Evolutionary conservation across 2,329 filamentous ascomycete species (phyloP).

Genomic region (Neoascochyta sp.): DNA sequence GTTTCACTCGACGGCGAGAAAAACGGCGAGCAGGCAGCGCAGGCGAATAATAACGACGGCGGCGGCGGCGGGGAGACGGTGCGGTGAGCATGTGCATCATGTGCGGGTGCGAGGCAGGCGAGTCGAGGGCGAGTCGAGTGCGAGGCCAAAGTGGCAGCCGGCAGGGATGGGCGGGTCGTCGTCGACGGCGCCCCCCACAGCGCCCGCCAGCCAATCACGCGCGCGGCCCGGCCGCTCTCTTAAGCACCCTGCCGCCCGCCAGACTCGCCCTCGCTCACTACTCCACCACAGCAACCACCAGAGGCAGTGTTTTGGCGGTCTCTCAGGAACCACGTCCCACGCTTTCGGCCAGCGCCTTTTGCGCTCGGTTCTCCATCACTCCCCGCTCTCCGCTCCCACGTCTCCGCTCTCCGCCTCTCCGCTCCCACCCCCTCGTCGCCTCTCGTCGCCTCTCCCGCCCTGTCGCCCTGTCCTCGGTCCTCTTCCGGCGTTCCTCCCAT

Average conservation of each 20-base stretch:
- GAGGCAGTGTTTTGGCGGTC: constrained; percentile 37
- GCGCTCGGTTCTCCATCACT: constrained; percentile 36
- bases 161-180: constrained; percentile 4
- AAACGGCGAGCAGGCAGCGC: too few species aligned
- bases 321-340: constrained; percentile 31
- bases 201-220: constrained; percentile 21
- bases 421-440: constrained; percentile 28
- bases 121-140: too few species aligned
- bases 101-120: too few species aligned
- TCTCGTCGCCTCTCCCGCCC: too few species aligned
- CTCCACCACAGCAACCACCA: constrained; percentile 22
- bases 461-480: constrained; percentile 31
- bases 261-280: constrained; percentile 23
- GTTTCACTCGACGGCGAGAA: too few species aligned
- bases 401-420: constrained; percentile 29
- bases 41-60: too few species aligned
- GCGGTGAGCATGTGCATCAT: too few species aligned
- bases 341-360: constrained; percentile 43
- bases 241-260: constrained; percentile 27
- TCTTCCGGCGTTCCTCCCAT: constrained; percentile 37
- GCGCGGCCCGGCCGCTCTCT: constrained; percentile 18
- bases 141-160: constrained; percentile 8
- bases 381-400: constrained; percentile 29
- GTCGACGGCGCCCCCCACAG: constrained; percentile 5
- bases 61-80: too few species aligned